Percentiles rank a stretch among this genome's conserved stretches.
These are phyloP conservation scores for Gastrodia elata DNA, from an alignment of 106 monocot genomes.

Conservation along the genomic window DNA sequence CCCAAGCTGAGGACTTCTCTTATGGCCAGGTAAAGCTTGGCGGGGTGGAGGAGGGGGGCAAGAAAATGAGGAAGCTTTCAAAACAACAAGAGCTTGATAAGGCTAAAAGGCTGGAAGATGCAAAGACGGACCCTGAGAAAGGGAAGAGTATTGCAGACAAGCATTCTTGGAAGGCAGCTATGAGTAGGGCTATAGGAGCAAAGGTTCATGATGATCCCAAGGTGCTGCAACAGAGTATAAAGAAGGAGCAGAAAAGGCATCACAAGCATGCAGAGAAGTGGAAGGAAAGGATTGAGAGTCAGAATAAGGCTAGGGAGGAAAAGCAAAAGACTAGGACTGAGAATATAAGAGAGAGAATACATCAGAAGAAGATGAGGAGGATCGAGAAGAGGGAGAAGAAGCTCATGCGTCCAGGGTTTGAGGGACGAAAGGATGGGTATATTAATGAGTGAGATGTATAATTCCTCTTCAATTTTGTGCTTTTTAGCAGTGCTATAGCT, in stretches of 20 bases:
- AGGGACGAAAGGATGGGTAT: slow-evolving; percentile 65
- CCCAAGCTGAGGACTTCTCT: slow-evolving; percentile 27
- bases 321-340: slow-evolving; percentile 65
- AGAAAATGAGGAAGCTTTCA: slow-evolving; percentile 47
- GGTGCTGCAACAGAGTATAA: slow-evolving; percentile 68
- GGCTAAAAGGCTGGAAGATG: slow-evolving; percentile 49
- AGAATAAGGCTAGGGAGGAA: slow-evolving; percentile 28
- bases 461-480: background rate
- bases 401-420: slow-evolving; percentile 79
- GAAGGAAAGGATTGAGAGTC: slow-evolving; percentile 59
- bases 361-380: slow-evolving; percentile 67
- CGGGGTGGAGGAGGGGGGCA: slow-evolving; percentile 22
- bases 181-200: slow-evolving; percentile 55
- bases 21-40: slow-evolving; percentile 55
- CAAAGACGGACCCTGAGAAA: slow-evolving; percentile 71
- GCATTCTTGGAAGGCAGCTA: slow-evolving; percentile 67
- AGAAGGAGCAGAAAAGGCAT: slow-evolving; percentile 67
- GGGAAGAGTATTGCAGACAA: slow-evolving; percentile 47
- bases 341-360: slow-evolving; percentile 72
- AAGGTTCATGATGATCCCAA: slow-evolving; percentile 85
- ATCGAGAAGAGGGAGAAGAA: slow-evolving; percentile 94
- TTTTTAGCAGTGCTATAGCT: background rate
- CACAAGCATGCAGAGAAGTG: slow-evolving; percentile 69
- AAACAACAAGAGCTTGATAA: slow-evolving; percentile 47
- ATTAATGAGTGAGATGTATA: slow-evolving; percentile 25